Base-by-base conservation (phyloP, 192 early-diverging fungal species). In the Fimicolochytrium jonesii region DNA sequence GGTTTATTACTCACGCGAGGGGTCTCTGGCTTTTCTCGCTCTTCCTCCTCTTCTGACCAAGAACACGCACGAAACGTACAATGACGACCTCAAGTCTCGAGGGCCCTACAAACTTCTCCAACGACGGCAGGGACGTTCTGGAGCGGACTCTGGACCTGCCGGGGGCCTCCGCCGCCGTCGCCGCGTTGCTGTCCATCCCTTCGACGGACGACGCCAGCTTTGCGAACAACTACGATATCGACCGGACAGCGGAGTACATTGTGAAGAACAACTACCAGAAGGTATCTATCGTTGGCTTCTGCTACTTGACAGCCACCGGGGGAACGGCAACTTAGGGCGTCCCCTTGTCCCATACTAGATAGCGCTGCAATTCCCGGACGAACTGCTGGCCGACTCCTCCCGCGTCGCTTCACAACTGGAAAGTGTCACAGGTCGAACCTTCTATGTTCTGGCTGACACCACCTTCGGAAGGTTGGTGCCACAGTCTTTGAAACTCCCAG, bases 361-460 rank as follows among this genome's bases (percentile, higher is more conserved):
- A 46, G 69, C 74, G 2, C 81, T 99, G 39, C 96, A 99, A 71
- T 99, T 99, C 72, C 92, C 96, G 0, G 96, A 99, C 71, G 83
- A 90, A 22, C 69, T 92, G 11, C 71, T 99, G 22, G 69, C 69
- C 0, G 82, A 89, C 56, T 79, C 94, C 0, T 82, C 86, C 1
- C 56, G 75, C 11, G 83, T 97, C 0, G 80, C 84, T 0, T 57
- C 58, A 2, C 41, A 69, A 33, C 70, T 96, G 50, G 64, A 74
- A 30, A 44, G 75, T 18, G 69, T 72, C 48, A 76, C 83, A 1
- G 57, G 50, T n/a, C 67, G 65, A 3, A 28, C 56, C 18, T 4
- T 92, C 37, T 95, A 86, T 68, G 79, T 97, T 25, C 71, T 99
- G 30, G 97, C 90, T 17, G 97, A 99, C 63, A 97, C 97, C 0